A percentile compares a stretch with the other conserved stretches of the same genome.
Evolutionary conservation across 257 asterid species (phyloP).

Genomic region (Salvia splendens): DNA sequence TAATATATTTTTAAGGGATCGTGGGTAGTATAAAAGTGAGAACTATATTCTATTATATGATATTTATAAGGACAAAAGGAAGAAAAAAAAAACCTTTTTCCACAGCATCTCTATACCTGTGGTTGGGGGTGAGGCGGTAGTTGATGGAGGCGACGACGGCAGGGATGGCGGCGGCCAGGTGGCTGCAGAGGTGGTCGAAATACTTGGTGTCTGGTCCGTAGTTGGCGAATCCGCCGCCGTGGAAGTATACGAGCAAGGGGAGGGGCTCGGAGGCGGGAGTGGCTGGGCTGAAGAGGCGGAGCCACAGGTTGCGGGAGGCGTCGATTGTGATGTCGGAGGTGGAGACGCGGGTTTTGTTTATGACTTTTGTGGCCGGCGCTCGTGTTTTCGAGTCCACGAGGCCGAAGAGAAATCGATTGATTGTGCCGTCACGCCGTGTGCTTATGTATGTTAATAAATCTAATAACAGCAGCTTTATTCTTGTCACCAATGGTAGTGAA

Average conservation of each 20-base stretch:
- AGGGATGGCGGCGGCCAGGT: constrained; percentile 26
- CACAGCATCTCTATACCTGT: constrained; percentile 12
- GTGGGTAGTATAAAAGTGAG: no score
- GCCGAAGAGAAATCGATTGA: constrained; percentile 31
- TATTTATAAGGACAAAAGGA: no score
- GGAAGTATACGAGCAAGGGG: constrained; percentile 36
- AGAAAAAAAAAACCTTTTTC: no score
- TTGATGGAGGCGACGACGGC: constrained; percentile 39
- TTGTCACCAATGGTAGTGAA: constrained; percentile 33
- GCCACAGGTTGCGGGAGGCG: constrained; percentile 38
- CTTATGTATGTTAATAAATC: background rate
- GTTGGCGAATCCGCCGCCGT: constrained; percentile 38
- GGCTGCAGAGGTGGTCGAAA: constrained; percentile 30
- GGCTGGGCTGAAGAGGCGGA: constrained; percentile 40
- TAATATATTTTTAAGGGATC: no score
- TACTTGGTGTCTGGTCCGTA: constrained; percentile 20
- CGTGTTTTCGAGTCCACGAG: constrained; percentile 31
- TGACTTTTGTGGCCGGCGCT: constrained; percentile 32
- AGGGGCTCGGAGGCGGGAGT: background rate
- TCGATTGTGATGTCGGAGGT: constrained; percentile 35
- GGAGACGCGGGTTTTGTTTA: constrained; percentile 26
- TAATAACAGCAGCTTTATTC: constrained; percentile 24
- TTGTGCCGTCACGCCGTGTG: constrained; percentile 28
- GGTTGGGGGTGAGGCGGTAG: constrained; percentile 42
- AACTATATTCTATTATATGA: no score